Base-by-base conservation (phyloP, 2,329 filamentous ascomycete species). In the Aquanectria penicillioides region DNA sequence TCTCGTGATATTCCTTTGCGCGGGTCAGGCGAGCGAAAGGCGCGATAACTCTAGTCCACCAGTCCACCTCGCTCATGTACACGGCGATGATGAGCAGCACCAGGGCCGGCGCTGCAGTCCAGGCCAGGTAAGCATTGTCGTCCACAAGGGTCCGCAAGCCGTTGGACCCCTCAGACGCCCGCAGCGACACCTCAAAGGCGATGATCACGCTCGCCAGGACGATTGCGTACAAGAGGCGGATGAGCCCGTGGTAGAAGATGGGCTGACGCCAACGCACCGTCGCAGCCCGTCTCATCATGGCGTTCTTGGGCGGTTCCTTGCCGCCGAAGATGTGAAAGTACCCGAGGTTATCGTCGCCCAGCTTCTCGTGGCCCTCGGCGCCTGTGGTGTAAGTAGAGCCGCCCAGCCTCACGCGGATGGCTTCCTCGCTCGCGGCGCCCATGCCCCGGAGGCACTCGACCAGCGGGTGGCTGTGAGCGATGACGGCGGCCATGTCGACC, bases 401-500 rank as follows among this genome's bases (percentile, higher is more conserved):
- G 0, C 62, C 54, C 2, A 78, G 61, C 11, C 69, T 68, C 22
- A 69, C 61, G 4, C 63, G 62, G 1, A 78, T 57, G 2, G 64
- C 67, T 3, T 61, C 59, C 8, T 60, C 59, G 33, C 72, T 68
- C 12, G 69, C 74, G 9, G 73, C 74, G 5, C 76, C 75, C 11
- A 74, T 68, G 2, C 74, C 75, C 7, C 68, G 69, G 1, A 78
- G 69, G 1, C 68, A 69, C 41, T 77, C 73, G 2, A 78, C 68
- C 1, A 78, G 65, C 6, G 69, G 58, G 4, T 70, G 70, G 43
- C 76, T 78, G 28, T 78, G 74, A 3, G 73, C 69, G 3, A 78
- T 61, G 11, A 78, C 67, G 2, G 75, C 68, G 0, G 76, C 76
- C 57, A 71, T 65, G 43, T 73, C 73, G 34, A 76, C 67, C 9